These are phyloP conservation scores for Jamesozyma lodderae DNA, from an alignment of 805 yeast genomes.

Conservation along the genomic window DNA sequence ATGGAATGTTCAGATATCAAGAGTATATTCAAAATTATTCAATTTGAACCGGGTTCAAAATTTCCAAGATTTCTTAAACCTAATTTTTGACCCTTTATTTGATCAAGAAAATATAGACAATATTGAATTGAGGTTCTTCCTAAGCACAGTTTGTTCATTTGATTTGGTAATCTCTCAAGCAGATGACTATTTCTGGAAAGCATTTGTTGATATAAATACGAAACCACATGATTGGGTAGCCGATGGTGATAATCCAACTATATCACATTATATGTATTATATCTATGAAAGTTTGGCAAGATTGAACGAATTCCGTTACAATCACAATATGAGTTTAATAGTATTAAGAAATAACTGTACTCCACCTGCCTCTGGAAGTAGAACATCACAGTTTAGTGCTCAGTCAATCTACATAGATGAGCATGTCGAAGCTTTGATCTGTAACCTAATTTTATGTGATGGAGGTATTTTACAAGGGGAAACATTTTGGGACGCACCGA, in stretches of 20 bases:
- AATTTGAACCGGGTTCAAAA: slow-evolving; percentile 14
- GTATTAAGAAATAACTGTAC: slow-evolving; percentile 21
- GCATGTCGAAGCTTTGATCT: slow-evolving; percentile 22
- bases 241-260: slow-evolving; percentile 32
- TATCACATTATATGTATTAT: slow-evolving; percentile 33
- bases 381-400: slow-evolving; percentile 26
- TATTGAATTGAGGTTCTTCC: slow-evolving; percentile 19
- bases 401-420: slow-evolving; percentile 16
- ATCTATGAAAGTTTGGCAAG: slow-evolving; percentile 20
- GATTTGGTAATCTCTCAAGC: slow-evolving; percentile 25
- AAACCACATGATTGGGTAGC: slow-evolving; percentile 26
- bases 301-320: slow-evolving; percentile 13
- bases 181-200: slow-evolving; percentile 22
- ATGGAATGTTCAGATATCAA: slow-evolving; percentile 32
- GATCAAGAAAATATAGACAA: slow-evolving; percentile 18
- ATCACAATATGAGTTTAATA: slow-evolving; percentile 14
- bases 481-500: slow-evolving; percentile 21
- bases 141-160: slow-evolving; percentile 28
- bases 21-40: slow-evolving; percentile 26
- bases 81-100: slow-evolving; percentile 29
- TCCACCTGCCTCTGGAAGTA: slow-evolving; percentile 9
- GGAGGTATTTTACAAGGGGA: slow-evolving; percentile 27
- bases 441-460: slow-evolving; percentile 23
- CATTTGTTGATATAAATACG: slow-evolving; percentile 13
- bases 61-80: slow-evolving; percentile 29